Evolutionary conservation across 2,329 filamentous ascomycete species (phyloP).

Genomic region (Pseudocercospora fijiensis): DNA sequence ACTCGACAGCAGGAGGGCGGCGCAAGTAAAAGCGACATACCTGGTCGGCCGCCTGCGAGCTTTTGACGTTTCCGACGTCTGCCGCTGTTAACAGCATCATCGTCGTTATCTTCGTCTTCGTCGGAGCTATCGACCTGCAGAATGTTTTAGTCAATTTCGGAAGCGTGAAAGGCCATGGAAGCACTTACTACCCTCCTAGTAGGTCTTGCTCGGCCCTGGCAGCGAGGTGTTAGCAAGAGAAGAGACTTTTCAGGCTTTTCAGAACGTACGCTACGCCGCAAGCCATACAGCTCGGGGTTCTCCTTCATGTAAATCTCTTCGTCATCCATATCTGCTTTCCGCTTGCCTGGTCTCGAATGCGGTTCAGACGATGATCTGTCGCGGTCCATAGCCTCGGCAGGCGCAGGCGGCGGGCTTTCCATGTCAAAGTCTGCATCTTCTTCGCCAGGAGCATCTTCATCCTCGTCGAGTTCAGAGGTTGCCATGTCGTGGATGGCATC

Average conservation of each 20-base stretch:
- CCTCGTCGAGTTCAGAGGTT: slow-evolving; percentile 49
- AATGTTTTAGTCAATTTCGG: slow-evolving; percentile 20
- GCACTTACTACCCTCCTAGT: slow-evolving; percentile 59
- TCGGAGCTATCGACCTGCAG: slow-evolving; percentile 59
- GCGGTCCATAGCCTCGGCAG: slow-evolving; percentile 53
- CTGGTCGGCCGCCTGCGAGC: slow-evolving; percentile 60
- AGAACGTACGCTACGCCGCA: slow-evolving; percentile 79
- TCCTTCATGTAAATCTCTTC: slow-evolving; percentile 81
- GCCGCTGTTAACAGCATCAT: slow-evolving; percentile 68
- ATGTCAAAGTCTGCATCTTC: slow-evolving; percentile 72
- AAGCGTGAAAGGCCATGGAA: not conserved
- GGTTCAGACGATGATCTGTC: slow-evolving; percentile 68
- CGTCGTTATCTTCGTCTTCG: slow-evolving; percentile 65
- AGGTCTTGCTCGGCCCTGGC: slow-evolving; percentile 59
- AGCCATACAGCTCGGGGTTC: slow-evolving; percentile 91
- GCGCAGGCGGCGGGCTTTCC: slow-evolving; percentile 52
- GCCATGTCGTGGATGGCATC: slow-evolving; percentile 48
- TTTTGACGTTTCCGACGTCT: slow-evolving; percentile 65
- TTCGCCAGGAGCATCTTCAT: slow-evolving; percentile 52
- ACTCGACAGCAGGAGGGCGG: not conserved
- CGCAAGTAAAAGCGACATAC: slow-evolving; percentile 50
- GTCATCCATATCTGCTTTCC: slow-evolving; percentile 58
- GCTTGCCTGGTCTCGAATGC: slow-evolving; percentile 68
- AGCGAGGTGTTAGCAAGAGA: slow-evolving; percentile 37
- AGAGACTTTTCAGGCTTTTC: slow-evolving; percentile 7